Evolutionary conservation across 495 filamentous ascomycete species (phyloP), one percentile per base, ranked within the genome.

Genomic region (Echria macrotheca): DNA sequence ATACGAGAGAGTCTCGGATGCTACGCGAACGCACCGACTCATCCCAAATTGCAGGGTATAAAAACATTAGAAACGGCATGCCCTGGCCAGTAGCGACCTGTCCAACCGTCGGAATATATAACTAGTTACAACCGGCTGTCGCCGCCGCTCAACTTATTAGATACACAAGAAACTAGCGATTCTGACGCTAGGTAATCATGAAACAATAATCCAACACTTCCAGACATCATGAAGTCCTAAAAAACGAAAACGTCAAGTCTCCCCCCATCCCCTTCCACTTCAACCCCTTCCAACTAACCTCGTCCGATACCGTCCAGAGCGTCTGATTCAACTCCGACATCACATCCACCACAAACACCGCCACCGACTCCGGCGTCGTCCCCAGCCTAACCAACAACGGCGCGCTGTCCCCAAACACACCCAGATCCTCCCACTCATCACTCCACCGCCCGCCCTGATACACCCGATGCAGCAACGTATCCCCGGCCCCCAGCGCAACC

Each of bases 351-450:
- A 48, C 46, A 24, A 43, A 50, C 25, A 50, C 1, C 11, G 21
- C 36, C 1, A 41, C 47, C 21, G 24, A 15, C 47, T 50, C 39
- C 14, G 46, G 49, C 29, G 4, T 44, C 11, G 49, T 51, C 14
- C 33, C 40, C 35, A 53, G 33, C 15, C 33, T 40, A n/a, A 33
- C 14, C 2, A 47, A 7, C 43, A 47, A 17, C n/a, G 50, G 50
- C 19, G 50, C 50, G 36, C 50, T 53, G 28, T 53, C 42, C 8
- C 43, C 43, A 33, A 40, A 42, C 4, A 47, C 47, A 21, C 40
- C 46, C 5, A 54, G 33, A 36, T 50, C 41, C 45, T 54, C 52
- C 52, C 52, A 54, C 18, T 44, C 40, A 3, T 18, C 19, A 8
- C 17, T 17, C 40, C 45, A 49, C 25, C 17, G 4, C 5, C 5